Evolutionary conservation across 2,329 filamentous ascomycete species (phyloP), one percentile per base, ranked within the genome.

Genomic region (Penicillium corylophilum): DNA sequence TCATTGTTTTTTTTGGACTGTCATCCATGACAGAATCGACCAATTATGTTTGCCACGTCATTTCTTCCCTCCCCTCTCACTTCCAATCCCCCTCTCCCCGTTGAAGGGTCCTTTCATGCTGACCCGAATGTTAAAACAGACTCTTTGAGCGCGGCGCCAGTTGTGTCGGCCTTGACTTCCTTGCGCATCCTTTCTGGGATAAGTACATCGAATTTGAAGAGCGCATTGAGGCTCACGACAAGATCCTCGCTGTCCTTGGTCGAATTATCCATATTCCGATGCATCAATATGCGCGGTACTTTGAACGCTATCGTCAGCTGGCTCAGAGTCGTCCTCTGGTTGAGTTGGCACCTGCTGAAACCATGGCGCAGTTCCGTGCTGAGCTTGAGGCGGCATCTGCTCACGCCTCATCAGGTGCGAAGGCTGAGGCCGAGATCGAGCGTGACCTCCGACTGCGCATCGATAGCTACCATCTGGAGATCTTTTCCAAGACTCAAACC

Each of bases 131-230:
- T 36, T 33, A 46, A 33, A 44, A 50, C 63, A 99, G 94, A 62
- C 82, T 97, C 8, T 97, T 97, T 68, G 93, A 99, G 71, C 89
- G 94, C 60, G 94, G 88, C 56, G 89, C 90, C 24, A 82, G 82
- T 26, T 87, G 83, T 64, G 91, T 96, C 36, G 94, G 94, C 15
- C 81, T 97, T 16, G 94, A 99, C 73, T 99, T 96, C 68, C 80
- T 96, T 26, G 88, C 92, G 2, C 91, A 96, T 69, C 91, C 91
- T 1, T 96, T 99, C 76, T 99, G 94, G 94, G 94, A 99, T 73
- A 97, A 96, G 74, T 99, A 96, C 67, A 84, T 99, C 58, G 94
- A 97, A 69, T 97, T 95, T 65, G 94, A 97, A 70, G 92, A 96
- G 70, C 88, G 92, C 1, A 80, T 93, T 55, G 91, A 96, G 65